Evolutionary conservation across 495 filamentous ascomycete genomes (phyloP).

Genomic region (Lophium mytilinum): DNA sequence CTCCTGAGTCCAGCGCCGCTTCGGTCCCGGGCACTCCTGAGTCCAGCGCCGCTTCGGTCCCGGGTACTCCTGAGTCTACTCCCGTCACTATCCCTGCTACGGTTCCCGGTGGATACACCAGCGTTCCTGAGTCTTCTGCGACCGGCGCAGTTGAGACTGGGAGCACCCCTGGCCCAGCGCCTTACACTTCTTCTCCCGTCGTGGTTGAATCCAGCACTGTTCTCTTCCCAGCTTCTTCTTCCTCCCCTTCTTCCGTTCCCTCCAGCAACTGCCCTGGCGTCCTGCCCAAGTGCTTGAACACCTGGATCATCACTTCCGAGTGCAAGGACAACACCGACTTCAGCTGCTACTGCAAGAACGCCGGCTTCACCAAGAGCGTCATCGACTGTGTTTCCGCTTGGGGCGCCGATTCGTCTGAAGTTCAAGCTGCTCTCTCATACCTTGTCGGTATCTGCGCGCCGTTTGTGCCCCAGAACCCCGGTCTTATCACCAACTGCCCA

Average conservation of each 20-base stretch:
- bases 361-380: constrained; percentile 68
- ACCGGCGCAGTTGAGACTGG: not conserved
- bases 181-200: not conserved
- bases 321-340: constrained; percentile 80
- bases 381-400: constrained; percentile 74
- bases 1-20: too few species aligned
- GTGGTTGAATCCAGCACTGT: not conserved
- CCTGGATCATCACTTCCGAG: constrained; percentile 64
- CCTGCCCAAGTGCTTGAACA: constrained; percentile 88
- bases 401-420: constrained; percentile 55
- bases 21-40: too few species aligned
- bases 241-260: not conserved
- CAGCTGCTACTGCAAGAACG: constrained; percentile 78
- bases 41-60: too few species aligned
- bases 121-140: not conserved
- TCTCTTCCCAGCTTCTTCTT: not conserved
- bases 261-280: constrained; percentile 52
- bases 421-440: constrained; percentile 67
- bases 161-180: not conserved
- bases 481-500: constrained; percentile 66
- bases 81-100: too few species aligned
- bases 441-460: constrained; percentile 86
- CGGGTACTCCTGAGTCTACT: too few species aligned
- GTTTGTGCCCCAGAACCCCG: constrained; percentile 69
- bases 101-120: not conserved